phyloP scores from a whole-genome alignment of 1,284 basidiomycete species.

The Irpex sp. region DNA sequence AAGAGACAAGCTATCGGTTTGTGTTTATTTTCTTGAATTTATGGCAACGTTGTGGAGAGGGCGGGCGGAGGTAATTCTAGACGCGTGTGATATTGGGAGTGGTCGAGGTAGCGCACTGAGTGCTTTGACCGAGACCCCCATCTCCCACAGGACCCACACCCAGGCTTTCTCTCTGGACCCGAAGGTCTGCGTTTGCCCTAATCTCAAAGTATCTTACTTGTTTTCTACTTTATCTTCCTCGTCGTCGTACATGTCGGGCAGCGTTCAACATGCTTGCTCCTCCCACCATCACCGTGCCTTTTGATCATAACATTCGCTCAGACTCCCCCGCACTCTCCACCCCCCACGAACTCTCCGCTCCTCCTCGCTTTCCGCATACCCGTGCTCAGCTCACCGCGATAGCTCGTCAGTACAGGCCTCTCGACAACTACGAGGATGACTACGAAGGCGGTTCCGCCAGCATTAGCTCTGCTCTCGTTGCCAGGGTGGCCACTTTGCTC shows the following conservation, averaged over 20 bases:
- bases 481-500: conserved; percentile 67
- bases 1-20: background rate
- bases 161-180: background rate
- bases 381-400: conserved; percentile 72
- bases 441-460: conserved; percentile 54
- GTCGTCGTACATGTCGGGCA: conserved; percentile 9
- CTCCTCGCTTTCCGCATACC: conserved; percentile 71
- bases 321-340: conserved; percentile 8
- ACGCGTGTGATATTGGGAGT: conserved; percentile 1
- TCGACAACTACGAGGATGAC: conserved; percentile 45
- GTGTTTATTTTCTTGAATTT: background rate
- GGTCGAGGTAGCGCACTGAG: background rate
- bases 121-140: background rate
- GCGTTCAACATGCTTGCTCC: conserved; percentile 16
- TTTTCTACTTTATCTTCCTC: background rate
- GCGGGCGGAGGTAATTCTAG: conserved; percentile 1
- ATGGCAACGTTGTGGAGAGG: background rate
- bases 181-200: background rate
- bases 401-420: conserved; percentile 63
- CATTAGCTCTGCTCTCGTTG: conserved; percentile 57
- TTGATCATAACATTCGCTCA: conserved; percentile 10
- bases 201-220: background rate
- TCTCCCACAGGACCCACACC: background rate
- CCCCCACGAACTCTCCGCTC: conserved; percentile 16
- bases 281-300: conserved; percentile 17